Evolutionary conservation across 2,329 filamentous ascomycete species (phyloP), one percentile per base, ranked within the genome.

Genomic region (Aspergillus sp.): DNA sequence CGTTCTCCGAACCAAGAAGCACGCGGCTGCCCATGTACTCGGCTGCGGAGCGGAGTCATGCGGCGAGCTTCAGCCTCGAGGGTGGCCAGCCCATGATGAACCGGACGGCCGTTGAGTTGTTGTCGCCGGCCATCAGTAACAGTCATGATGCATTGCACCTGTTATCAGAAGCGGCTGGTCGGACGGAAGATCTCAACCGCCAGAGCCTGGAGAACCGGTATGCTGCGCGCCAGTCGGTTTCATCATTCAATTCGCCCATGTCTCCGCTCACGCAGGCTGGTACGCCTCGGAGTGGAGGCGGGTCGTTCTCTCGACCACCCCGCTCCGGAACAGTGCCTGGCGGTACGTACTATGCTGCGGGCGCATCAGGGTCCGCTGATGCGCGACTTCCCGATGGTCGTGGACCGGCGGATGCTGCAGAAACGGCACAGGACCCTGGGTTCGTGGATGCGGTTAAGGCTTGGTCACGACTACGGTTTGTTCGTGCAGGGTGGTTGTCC

Each of bases 401-500:
- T 27, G 71, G 64, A 15, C 72, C 69, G 23, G 61, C 64, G n/a
- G 71, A 66, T 30, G 65, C 69, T 38, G 59, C 70, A 8, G 64
- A 69, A n/a, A 69, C 71, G 39, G 57, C 66, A 3, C 71, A 73
- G 49, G 76, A 80, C 60, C 66, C 74, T 3, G 74, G 76, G 30
- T 77, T 73, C 67, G 79, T 84, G 44, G 86, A 90, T 60, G 93
- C 93, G 0, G 79, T 96, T 61, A 88, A 87, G 69, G 90, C 92
- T n/a, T 99, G 95, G 95, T 87, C 89, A 2, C 84, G 92, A 64
- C 93, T 97, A 74, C 88, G 93, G 47, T 98, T 98, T 73, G 94
- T 98, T n/a, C 88, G 92, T 57, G 92, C 92, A 8, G 95, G 95
- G 8, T 98, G 94, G 94, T 95, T 99, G 74, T 96, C 92, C 0